These are phyloP conservation scores for Ceratobasidium papillatum DNA, from an alignment of 1,284 basidiomycete species.

Conservation along the genomic window DNA sequence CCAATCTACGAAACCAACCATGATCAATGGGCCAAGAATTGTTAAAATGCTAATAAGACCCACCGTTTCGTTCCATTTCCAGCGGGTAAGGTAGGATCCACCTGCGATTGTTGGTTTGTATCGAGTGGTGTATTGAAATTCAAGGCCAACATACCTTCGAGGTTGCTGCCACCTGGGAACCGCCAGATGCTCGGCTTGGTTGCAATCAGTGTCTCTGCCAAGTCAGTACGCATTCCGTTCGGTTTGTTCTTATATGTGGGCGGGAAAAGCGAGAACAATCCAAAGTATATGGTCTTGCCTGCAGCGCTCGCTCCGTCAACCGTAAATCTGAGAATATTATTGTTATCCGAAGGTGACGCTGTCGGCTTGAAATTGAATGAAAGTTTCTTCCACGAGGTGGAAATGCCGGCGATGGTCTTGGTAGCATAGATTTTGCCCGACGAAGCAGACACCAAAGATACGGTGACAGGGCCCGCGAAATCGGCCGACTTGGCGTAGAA, in stretches of 20 bases:
- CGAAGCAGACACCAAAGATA: conserved; percentile 36
- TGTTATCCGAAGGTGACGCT: conserved; percentile 53
- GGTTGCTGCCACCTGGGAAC: conserved; percentile 70
- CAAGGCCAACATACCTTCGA: conserved; percentile 51
- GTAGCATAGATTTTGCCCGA: conserved; percentile 37
- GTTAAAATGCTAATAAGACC: conserved; percentile 52
- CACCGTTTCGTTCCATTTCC: conserved; percentile 74
- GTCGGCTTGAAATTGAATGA: conserved; percentile 58
- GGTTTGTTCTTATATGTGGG: conserved; percentile 67
- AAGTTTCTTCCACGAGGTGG: conserved; percentile 61
- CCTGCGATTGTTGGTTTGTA: neutral
- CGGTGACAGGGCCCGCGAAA: conserved; percentile 58
- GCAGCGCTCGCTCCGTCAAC: conserved; percentile 52
- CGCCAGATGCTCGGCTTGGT: conserved; percentile 72
- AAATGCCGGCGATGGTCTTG: conserved; percentile 10
- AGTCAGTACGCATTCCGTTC: conserved; percentile 72
- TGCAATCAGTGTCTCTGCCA: conserved; percentile 66
- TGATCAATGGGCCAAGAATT: conserved; percentile 44
- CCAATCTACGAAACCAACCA: neutral
- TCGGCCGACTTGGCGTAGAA: conserved; percentile 65
- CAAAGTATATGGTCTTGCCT: conserved; percentile 66
- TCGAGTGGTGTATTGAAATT: neutral
- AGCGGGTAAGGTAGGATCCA: conserved; percentile 61
- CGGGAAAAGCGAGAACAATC: conserved; percentile 74
- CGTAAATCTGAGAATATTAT: conserved; percentile 64